Percentiles rank a stretch among this genome's conserved stretches.
phyloP scores from a whole-genome alignment of 805 yeast species.

The Candida maltosa region DNA sequence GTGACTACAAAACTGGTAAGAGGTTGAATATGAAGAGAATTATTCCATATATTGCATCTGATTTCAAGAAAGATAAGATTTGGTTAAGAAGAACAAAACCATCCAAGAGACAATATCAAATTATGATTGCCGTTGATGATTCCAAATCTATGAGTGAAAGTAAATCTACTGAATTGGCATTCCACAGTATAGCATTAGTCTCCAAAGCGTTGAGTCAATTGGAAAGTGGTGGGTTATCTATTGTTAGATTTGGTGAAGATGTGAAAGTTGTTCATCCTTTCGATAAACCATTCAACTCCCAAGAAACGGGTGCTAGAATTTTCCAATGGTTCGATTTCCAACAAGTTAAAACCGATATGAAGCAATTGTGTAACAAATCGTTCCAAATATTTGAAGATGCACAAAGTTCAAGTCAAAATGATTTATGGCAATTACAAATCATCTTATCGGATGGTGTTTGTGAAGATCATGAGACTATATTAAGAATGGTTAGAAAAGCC shows the following conservation, averaged over 20 bases:
- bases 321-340: constrained; percentile 89
- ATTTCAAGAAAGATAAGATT: constrained; percentile 94
- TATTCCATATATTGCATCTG: constrained; percentile 96
- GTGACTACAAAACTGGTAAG: constrained; percentile 97
- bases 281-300: constrained; percentile 69
- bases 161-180: constrained; percentile 83
- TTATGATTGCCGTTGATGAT: constrained; percentile 96
- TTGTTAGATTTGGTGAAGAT: constrained; percentile 85
- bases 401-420: constrained; percentile 43
- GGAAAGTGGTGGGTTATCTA: constrained; percentile 89
- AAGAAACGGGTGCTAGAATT: constrained; percentile 78
- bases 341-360: constrained; percentile 83
- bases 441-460: constrained; percentile 96
- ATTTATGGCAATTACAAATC: constrained; percentile 90
- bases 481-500: constrained; percentile 84
- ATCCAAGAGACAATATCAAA: constrained; percentile 93
- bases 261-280: constrained; percentile 86
- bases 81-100: constrained; percentile 98
- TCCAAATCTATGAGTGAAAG: constrained; percentile 97
- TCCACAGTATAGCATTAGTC: constrained; percentile 90
- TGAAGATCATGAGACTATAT: constrained; percentile 85
- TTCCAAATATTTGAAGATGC: constrained; percentile 69
- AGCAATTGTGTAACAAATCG: constrained; percentile 67
- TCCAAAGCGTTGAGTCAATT: constrained; percentile 90
- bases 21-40: constrained; percentile 95